Evolutionary conservation across 495 filamentous ascomycete genomes (phyloP).

Genomic region (Aspergillus panamensis): DNA sequence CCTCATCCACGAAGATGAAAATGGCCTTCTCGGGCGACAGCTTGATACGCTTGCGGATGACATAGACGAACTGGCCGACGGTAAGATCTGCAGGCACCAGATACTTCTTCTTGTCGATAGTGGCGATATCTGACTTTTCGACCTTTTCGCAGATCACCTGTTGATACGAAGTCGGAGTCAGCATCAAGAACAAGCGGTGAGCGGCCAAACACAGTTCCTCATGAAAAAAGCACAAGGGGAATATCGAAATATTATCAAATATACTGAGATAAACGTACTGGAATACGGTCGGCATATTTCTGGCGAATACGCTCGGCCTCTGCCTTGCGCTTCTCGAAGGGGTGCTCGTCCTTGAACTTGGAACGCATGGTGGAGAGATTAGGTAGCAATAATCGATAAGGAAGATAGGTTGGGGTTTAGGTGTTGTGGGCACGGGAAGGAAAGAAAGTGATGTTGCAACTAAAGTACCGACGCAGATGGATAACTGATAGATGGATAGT

Average conservation of each 20-base stretch:
- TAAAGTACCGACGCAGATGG: constrained; percentile 12
- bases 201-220: constrained; percentile 2
- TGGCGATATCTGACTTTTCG: constrained; percentile 98
- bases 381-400: constrained; percentile 4
- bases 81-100: constrained; percentile 96
- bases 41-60: constrained; percentile 99
- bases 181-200: constrained; percentile 43
- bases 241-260: not conserved
- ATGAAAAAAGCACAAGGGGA: constrained; percentile 3
- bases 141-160: constrained; percentile 99
- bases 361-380: constrained; percentile 68
- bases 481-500: constrained; percentile 18
- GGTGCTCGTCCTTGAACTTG: constrained; percentile 99
- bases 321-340: constrained; percentile 98
- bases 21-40: constrained; percentile 99
- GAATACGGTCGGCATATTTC: constrained; percentile 98
- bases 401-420: not conserved
- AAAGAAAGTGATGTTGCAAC: constrained; percentile 7
- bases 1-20: constrained; percentile 99
- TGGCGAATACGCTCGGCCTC: constrained; percentile 98
- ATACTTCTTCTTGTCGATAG: constrained; percentile 99
- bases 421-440: not conserved
- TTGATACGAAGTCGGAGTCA: constrained; percentile 23
- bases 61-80: constrained; percentile 99
- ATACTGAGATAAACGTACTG: constrained; percentile 51